These are phyloP conservation scores for Colletotrichum sp. DNA, from an alignment of 2,329 filamentous ascomycete species.

Conservation along the genomic window DNA sequence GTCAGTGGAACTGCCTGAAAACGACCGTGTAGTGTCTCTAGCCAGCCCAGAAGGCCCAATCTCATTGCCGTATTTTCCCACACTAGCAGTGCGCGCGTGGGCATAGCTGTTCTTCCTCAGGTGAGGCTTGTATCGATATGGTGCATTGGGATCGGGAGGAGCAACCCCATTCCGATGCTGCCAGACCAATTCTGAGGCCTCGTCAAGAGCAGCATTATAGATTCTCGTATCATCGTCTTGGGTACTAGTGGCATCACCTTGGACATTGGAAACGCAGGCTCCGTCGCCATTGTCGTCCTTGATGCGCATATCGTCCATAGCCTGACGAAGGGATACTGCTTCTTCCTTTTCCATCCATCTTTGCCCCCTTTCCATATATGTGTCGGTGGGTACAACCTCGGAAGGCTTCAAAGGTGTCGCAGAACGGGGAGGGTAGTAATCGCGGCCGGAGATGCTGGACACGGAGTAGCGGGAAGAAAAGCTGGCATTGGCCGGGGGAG, in stretches of 20 bases:
- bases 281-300: conserved; percentile 33
- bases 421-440: conserved; percentile 55
- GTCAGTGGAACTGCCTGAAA: conserved; percentile 58
- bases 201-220: conserved; percentile 74
- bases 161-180: conserved; percentile 67
- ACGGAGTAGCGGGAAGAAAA: conserved; percentile 56
- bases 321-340: conserved; percentile 70
- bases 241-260: neutral
- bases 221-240: conserved; percentile 63
- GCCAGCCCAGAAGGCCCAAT: conserved; percentile 51
- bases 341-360: conserved; percentile 85
- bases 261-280: conserved; percentile 23
- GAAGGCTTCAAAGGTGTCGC: conserved; percentile 57
- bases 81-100: conserved; percentile 66
- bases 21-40: conserved; percentile 49
- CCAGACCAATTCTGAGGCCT: conserved; percentile 81
- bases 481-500: conserved; percentile 36
- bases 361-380: conserved; percentile 75
- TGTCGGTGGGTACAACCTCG: conserved; percentile 67
- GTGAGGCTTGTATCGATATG: conserved; percentile 72
- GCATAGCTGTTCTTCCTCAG: conserved; percentile 75
- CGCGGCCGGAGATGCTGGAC: conserved; percentile 47
- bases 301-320: conserved; percentile 76
- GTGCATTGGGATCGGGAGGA: conserved; percentile 62
- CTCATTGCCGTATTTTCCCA: conserved; percentile 53